Evolutionary conservation across 73 alveolate genomes (phyloP).

Genomic region (Paramecium sonneborni): DNA sequence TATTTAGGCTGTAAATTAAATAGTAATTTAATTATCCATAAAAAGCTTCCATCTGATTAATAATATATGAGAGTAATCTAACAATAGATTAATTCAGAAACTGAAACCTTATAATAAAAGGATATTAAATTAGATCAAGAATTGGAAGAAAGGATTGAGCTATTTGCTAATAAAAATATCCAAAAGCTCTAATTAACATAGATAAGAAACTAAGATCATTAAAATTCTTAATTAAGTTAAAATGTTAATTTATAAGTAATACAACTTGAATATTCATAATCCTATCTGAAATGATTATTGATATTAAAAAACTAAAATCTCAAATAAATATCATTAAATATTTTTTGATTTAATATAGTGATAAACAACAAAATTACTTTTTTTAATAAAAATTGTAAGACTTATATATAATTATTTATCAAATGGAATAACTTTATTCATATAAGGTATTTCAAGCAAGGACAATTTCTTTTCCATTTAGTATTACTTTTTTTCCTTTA

Average conservation of each 20-base stretch:
- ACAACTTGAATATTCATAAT: neutral
- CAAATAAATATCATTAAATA: neutral
- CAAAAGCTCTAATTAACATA: too few species aligned
- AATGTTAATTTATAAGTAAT: neutral
- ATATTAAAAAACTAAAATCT: neutral
- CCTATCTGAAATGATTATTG: neutral
- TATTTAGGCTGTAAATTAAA: neutral
- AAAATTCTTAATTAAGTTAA: neutral
- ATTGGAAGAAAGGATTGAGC: neutral
- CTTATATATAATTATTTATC: too few species aligned
- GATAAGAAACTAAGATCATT: neutral
- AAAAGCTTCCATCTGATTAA: neutral
- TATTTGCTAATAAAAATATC: neutral
- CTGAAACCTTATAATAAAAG: neutral
- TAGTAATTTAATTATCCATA: neutral
- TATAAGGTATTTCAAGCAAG: neutral
- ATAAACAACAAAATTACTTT: too few species aligned
- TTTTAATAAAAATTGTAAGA: too few species aligned
- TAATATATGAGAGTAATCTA: neutral
- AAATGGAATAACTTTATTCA: neutral
- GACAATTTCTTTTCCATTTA: neutral
- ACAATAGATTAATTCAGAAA: neutral
- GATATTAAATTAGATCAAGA: neutral
- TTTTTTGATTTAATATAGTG: too few species aligned
- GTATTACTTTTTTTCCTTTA: slow-evolving; percentile 14